Base-by-base conservation (phyloP, 805 yeast genomes). In the Alloascoidea africana region DNA sequence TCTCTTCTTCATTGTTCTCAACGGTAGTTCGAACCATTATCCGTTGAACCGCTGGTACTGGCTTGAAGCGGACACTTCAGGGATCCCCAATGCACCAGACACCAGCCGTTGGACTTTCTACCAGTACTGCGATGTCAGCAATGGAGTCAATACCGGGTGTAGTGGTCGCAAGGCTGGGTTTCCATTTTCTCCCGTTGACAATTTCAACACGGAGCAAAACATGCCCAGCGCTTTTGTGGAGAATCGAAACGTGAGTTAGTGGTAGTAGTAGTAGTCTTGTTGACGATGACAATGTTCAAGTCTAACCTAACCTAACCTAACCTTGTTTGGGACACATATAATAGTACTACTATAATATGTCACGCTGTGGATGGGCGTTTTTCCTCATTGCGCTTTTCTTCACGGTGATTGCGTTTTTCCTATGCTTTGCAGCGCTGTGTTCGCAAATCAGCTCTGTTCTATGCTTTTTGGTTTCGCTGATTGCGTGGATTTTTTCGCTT, bases 31-130 rank as follows among this genome's bases (percentile, higher is more conserved):
- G 14, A 55, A 66, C 11, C 50, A 58, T 33, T 65, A 71, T 34
- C 70, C 79, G 3, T 54, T 84, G 49, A 68, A 70, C 49, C 58
- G 65, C 41, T 80, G 84, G 57, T 86, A 79, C 60, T 85, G 91
- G 87, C 52, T 87, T 33, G 64, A 73, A 51, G 94, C 85, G 18
- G 77, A 76, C 49, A 85, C 95, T 37, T 51, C 70, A 3, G 58
- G 54, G 32, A 70, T 77, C 41, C 49, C 56, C 14, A 53, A 59
- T 33, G 56, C 59, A 13, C 65, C 45, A 54, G 58, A 40, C 59
- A 52, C 56, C 13, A 63, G 83, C 2, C 73, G 87, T 49, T 87
- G 96, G 96, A 80, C 87, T 8, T 71, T 71, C 56, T 87, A 87
- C 69, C 76, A 78, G 44, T 64, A 66, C 37, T 69, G 76, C 48